These are phyloP conservation scores for Blumeria graminis DNA, from an alignment of 2,329 filamentous ascomycete genomes.

Conservation along the genomic window DNA sequence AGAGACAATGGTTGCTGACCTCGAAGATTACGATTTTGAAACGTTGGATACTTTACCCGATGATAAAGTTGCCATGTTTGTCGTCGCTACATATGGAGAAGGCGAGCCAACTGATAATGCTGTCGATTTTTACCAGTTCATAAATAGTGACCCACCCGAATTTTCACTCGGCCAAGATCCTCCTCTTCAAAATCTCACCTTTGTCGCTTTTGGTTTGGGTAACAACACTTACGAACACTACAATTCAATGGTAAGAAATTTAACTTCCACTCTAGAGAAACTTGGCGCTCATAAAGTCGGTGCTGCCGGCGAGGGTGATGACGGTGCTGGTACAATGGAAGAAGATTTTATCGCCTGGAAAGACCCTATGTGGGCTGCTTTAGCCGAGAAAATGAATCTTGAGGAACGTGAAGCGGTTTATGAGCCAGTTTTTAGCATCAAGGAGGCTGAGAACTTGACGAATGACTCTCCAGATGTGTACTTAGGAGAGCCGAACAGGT, in stretches of 20 bases:
- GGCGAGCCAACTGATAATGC: constrained; percentile 97
- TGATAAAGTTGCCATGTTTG: constrained; percentile 85
- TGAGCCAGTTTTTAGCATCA: constrained; percentile 72
- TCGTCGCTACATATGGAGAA: constrained; percentile 92
- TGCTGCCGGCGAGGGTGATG: constrained; percentile 79
- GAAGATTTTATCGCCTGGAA: constrained; percentile 99
- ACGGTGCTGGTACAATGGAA: constrained; percentile 97
- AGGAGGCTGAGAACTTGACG: constrained; percentile 48
- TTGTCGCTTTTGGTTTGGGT: constrained; percentile 83
- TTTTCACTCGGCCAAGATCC: constrained; percentile 57
- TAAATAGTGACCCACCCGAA: constrained; percentile 53
- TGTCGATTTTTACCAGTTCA: constrained; percentile 95
- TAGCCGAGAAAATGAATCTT: constrained; percentile 61
- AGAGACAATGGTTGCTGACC: constrained; percentile 92
- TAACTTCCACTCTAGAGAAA: constrained; percentile 58
- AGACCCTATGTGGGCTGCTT: constrained; percentile 88
- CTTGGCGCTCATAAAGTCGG: constrained; percentile 70
- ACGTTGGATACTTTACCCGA: constrained; percentile 71
- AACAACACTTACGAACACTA: constrained; percentile 99
- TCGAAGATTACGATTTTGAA: constrained; percentile 95
- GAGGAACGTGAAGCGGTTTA: constrained; percentile 93
- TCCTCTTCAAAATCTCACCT: constrained; percentile 64
- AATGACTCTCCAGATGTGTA: constrained; percentile 64
- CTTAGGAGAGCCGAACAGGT: constrained; percentile 86
- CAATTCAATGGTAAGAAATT: constrained; percentile 91